Percentiles rank a stretch among this genome's conserved stretches.
phyloP scores from a whole-genome alignment of 1,284 basidiomycete genomes.

The Heterobasidion irregulare region DNA sequence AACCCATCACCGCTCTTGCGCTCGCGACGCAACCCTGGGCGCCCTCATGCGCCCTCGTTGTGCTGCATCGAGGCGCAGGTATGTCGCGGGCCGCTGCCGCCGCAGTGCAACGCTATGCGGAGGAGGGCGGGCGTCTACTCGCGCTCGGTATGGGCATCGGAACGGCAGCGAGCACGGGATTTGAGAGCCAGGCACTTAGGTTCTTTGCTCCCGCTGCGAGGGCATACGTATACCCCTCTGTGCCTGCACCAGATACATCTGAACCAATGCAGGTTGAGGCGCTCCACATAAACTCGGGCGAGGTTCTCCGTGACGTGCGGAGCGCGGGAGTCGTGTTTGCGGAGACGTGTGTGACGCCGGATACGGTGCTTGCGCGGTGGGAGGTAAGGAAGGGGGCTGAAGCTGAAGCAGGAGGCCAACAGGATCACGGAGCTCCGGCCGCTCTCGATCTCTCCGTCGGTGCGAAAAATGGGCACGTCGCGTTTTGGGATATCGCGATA shows the following conservation, averaged over 20 bases:
- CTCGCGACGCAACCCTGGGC: constrained; percentile 73
- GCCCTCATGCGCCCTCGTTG: constrained; percentile 65
- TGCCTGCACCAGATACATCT: background rate
- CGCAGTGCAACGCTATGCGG: constrained; percentile 55
- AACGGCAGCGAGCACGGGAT: background rate
- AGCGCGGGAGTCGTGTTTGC: constrained; percentile 4
- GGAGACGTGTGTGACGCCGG: background rate
- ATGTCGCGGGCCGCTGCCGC: constrained; percentile 38
- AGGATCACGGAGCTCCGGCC: background rate
- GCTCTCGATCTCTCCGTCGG: constrained; percentile 7
- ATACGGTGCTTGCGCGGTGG: constrained; percentile 5
- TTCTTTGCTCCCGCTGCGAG: constrained; percentile 3
- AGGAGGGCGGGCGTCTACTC: constrained; percentile 46
- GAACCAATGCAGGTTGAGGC: background rate
- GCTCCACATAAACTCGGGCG: background rate
- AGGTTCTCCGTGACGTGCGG: constrained; percentile 1
- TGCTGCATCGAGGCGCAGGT: constrained; percentile 42
- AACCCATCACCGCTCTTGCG: constrained; percentile 48
- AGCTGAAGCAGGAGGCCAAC: background rate
- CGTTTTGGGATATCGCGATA: constrained; percentile 22
- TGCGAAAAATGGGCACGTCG: constrained; percentile 3
- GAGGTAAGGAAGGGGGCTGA: background rate
- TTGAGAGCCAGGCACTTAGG: background rate
- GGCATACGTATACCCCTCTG: background rate
- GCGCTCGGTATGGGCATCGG: background rate